Evolutionary conservation across 352 stramenopile genomes (phyloP).

Genomic region (Pythium utonaiense): DNA sequence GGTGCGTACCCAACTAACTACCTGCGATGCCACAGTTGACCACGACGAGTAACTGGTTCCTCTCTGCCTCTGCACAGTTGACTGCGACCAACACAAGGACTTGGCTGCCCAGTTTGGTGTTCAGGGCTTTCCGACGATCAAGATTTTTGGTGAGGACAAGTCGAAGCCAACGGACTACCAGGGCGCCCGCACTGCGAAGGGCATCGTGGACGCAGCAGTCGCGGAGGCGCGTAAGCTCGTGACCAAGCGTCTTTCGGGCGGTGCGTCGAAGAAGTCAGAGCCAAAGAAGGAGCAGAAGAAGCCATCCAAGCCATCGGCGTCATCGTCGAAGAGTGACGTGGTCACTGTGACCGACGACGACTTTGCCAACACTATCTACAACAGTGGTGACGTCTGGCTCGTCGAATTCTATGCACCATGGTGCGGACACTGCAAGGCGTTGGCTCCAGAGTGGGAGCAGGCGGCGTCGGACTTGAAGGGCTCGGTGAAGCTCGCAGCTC

Average conservation of each 20-base stretch:
- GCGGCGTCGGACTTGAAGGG: conserved; percentile 85
- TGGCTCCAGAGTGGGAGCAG: conserved; percentile 91
- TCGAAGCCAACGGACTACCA: conserved; percentile 71
- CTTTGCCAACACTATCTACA: conserved; percentile 89
- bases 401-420: conserved; percentile 93
- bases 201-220: conserved; percentile 83
- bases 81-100: conserved; percentile 78
- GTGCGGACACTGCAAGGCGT: conserved; percentile 91
- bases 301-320: conserved; percentile 32
- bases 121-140: conserved; percentile 93
- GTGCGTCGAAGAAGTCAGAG: conserved; percentile 40
- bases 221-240: conserved; percentile 69
- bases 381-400: conserved; percentile 88
- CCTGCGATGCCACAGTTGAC: too few species aligned
- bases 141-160: conserved; percentile 89
- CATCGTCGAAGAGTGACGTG: conserved; percentile 57
- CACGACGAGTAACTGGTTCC: too few species aligned
- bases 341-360: conserved; percentile 89
- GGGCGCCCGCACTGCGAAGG: conserved; percentile 74
- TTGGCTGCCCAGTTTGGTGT: conserved; percentile 88
- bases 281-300: conserved; percentile 35
- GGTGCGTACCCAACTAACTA: too few species aligned
- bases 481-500: conserved; percentile 87
- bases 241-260: conserved; percentile 69
- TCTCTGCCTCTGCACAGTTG: conserved; percentile 31